Base-by-base conservation (phyloP, 768 basidiomycete species). In the Leucocoprinus leucothites region DNA sequence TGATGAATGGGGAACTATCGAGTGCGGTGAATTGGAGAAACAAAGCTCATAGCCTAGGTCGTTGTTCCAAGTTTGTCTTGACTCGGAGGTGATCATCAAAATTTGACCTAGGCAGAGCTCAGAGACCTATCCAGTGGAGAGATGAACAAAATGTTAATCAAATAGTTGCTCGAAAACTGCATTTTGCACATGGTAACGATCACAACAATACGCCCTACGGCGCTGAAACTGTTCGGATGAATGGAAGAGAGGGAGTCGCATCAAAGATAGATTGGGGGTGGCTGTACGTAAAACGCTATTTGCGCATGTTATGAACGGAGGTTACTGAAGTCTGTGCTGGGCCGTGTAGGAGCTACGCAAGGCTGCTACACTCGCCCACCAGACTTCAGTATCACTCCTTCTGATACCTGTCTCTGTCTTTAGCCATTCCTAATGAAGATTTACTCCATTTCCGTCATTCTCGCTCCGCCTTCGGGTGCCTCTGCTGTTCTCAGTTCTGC, bases 381-480 rank as follows among this genome's bases (percentile, higher is more conserved):
- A 9, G 22, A n/a, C 41, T n/a, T 11, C 31, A 31, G 31, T 31
- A 11, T 5, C 31, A 31, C 6, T 31, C 31, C 31, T 41, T 19
- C 40, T 19, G 18, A 41, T 14, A 25, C 44, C 24, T 36, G 9
- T 24, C 34, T 22, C 35, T 38, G 46, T 42, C 31, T 21, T 25
- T 55, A 48, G 35, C 42, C 53, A 42, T 25, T 28, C 49, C 51
- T 41, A 55, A 94, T 96, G 92, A 97, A 94, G 82, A 79, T 97
- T 62, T 94, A 80, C 67, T 85, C 88, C 7, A 80, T 96, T 58
- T 84, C 91, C 22, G 71, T 97, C 34, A 66, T 91, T 46, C 78
- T 85, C 50, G 81, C 87, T 16, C 85, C 88, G 3, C 76, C 85
- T 8, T 80, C 81, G 28, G 82, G 84, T 14, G 69, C 86, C 14